Conservation (phyloP, 495 filamentous ascomycete species). For the Hamigera avellanea region DNA sequence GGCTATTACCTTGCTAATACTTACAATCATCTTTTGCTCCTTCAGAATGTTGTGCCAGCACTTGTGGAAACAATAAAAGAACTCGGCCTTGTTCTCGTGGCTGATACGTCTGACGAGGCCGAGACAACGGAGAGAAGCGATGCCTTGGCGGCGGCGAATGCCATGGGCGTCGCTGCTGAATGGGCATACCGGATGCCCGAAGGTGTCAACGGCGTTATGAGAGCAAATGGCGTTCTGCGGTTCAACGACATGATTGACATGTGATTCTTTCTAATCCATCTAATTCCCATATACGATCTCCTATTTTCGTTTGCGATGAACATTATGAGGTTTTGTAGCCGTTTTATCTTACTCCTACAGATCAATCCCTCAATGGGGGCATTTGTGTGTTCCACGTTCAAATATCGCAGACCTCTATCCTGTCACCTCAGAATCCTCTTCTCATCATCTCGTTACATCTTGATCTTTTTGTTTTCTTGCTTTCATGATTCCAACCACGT, state of each 20-base stretch:
- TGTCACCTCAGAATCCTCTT: too few species aligned
- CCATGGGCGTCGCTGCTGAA: constrained; percentile 24
- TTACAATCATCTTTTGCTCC: not conserved
- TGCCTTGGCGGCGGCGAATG: constrained; percentile 32
- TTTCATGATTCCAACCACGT: too few species aligned
- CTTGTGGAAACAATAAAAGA: constrained; percentile 88
- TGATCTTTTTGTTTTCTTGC: too few species aligned
- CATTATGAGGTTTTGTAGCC: constrained; percentile 3
- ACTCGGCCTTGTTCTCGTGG: constrained; percentile 81
- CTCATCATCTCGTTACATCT: too few species aligned
- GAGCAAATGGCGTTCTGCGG: constrained; percentile 70
- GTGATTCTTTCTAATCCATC: constrained; percentile 26
- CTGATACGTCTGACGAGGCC: constrained; percentile 59
- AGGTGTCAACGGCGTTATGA: constrained; percentile 80
- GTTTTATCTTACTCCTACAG: not conserved
- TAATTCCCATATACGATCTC: constrained; percentile 1
- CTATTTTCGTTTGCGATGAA: constrained; percentile 1
- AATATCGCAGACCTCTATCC: too few species aligned
- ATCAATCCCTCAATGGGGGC: not conserved
- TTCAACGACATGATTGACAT: constrained; percentile 96
- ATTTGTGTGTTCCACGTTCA: not conserved
- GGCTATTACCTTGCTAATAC: constrained; percentile 13
- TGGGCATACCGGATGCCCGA: constrained; percentile 40
- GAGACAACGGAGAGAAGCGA: constrained; percentile 28
- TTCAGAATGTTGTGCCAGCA: constrained; percentile 80